These are phyloP conservation scores for Trypanosoma congolense DNA, from an alignment of 208 protist genomes.

Conservation along the genomic window DNA sequence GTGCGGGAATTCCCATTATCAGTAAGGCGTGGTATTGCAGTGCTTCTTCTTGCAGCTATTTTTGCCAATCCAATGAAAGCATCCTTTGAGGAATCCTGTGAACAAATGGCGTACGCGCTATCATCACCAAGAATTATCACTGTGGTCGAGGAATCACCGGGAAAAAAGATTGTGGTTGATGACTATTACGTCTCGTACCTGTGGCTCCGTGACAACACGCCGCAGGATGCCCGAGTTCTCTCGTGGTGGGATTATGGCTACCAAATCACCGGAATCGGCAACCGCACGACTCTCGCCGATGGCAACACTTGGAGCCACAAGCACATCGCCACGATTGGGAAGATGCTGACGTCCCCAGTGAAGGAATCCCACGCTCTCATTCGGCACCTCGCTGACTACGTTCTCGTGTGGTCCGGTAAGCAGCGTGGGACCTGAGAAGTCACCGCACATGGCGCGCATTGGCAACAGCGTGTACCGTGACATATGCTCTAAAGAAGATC, in stretches of 20 bases:
- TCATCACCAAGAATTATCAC: background rate
- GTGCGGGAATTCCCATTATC: background rate
- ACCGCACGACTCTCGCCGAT: slow-evolving; percentile 95
- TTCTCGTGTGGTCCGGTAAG: slow-evolving; percentile 79
- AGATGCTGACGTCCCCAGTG: slow-evolving; percentile 83
- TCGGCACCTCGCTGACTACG: slow-evolving; percentile 95
- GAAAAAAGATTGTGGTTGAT: slow-evolving; percentile 78
- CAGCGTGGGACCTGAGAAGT: slow-evolving; percentile 50
- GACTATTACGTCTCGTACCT: slow-evolving; percentile 97
- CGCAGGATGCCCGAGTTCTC: slow-evolving; percentile 91
- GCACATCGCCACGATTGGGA: slow-evolving; percentile 97
- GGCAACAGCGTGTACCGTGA: slow-evolving; percentile 76
- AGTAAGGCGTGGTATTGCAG: slow-evolving; percentile 1
- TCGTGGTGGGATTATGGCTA: slow-evolving; percentile 99
- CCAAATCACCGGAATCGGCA: slow-evolving; percentile 96
- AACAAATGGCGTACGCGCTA: slow-evolving; percentile 1
- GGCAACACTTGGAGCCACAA: slow-evolving; percentile 99
- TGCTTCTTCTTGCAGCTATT: slow-evolving; percentile 5
- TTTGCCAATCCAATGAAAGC: slow-evolving; percentile 2
- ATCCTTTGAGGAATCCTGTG: background rate
- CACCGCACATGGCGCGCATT: slow-evolving; percentile 51
- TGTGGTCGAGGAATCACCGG: slow-evolving; percentile 1
- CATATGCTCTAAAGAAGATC: slow-evolving; percentile 62
- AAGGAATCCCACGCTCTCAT: slow-evolving; percentile 89
- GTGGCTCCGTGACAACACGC: slow-evolving; percentile 95